Base-by-base conservation (phyloP, 768 basidiomycete genomes). In the Trametes gibbosa region DNA sequence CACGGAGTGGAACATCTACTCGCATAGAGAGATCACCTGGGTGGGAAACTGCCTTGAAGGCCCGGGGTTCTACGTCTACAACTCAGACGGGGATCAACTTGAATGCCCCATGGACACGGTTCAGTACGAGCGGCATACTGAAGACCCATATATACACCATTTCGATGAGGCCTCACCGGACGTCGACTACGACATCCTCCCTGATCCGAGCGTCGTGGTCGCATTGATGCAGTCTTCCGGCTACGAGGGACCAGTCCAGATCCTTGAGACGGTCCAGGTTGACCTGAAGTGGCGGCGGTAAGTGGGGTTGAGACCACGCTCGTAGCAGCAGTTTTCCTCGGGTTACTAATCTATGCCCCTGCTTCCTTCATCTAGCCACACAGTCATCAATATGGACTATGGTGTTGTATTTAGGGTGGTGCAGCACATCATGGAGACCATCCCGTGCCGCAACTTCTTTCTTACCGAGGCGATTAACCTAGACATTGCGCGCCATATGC, bases 371-470 rank as follows among this genome's bases (percentile, higher is more conserved):
- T 4, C 10, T 35, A 56, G 55, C 1, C 24, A 49, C 10, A 49
- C 55, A 3, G 47, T 56, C n/a, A n/a, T 29, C 25, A 27, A 56
- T n/a, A 56, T 56, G 55, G 37, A 39, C 17, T 56, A 49, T 14
- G 39, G n/a, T 6, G 39, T 42, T 4, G 21, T 27, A 7, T 19
- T 56, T 19, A 39, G 39, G 19, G 16, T 39, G 10, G 17, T 34
- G 5, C 55, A 56, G 29, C 32, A 7, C 2, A 8, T 56, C 10
- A 12, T 34, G 3, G 55, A 56, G 27, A n/a, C 10, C 4, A 29
- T 17, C 13, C 27, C n/a, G 24, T 56, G 55, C 27, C 55, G 55
- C 12, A 49, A 24, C 37, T 56, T 56, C 47, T 49, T 56, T 27
- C 48, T 49, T 12, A 39, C 5, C 4, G 47, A 41, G 24, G 47